Evolutionary conservation across 148 eudicot species (phyloP), one percentile per base, ranked within the genome.

Genomic region (Vaccinium myrtillus): DNA sequence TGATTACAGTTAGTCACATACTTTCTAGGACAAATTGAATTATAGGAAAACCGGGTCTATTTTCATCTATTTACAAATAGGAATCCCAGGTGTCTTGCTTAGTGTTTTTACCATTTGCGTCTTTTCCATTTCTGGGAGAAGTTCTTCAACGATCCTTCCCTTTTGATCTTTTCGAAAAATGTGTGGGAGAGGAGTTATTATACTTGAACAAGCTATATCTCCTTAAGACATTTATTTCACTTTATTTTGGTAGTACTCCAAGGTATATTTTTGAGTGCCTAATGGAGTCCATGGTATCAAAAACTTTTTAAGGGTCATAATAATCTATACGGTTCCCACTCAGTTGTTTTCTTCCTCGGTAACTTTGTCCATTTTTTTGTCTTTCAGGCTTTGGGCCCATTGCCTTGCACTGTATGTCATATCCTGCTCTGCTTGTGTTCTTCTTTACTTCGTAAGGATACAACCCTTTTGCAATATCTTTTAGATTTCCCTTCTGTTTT

Each of bases 371-470:
- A 9, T 36, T 1, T 43, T 27, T 61, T 85, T 85, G 21, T 79
- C 83, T 88, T 67, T 81, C 98, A 95, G 98, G 99, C 92, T 95
- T 65, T 92, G 98, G 98, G 98, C 90, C 13, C 99, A 97, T 87
- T 92, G 93, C 89, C 87, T 95, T 48, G 95, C 94, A 30, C 80
- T 95, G 71, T 94, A 95, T 79, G 63, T 93, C 80, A 93, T 97
- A 87, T 81, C 96, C 73, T 89, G 85, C 88, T 94, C 91, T 30
- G 92, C 95, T 14, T 97, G 95, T 87, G 86, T 88, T 90, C 98
- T 97, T 82, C 95, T 97, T 36, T 93, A 97, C 93, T 85, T 90
- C 84, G 99, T 97, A 97, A 95, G 99, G 88, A 88, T 85, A 67
- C 81, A 80, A 43, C 56, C 46, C 39, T 36, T 70, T 3, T 65